Conservation (phyloP, 2,329 filamentous ascomycete genomes). For the Aschersonia sp. region DNA sequence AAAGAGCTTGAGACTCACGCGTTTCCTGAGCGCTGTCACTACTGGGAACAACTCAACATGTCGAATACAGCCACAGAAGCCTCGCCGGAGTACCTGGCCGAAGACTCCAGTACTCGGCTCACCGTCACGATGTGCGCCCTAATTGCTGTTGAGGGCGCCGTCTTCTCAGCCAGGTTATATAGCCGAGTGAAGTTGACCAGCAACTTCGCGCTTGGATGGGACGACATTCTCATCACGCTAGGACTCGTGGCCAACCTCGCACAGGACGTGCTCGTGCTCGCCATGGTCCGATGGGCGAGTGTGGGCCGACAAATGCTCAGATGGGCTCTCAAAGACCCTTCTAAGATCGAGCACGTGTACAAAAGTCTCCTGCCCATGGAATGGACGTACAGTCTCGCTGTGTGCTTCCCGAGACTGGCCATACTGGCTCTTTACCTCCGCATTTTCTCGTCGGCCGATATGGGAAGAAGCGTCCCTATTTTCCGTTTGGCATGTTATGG, state of each 20-base stretch:
- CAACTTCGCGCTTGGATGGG: neutral
- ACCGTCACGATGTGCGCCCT: neutral
- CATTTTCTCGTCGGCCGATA: neutral
- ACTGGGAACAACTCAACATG: no score
- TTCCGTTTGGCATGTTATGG: neutral
- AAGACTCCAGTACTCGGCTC: neutral
- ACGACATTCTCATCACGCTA: neutral
- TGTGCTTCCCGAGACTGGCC: neutral
- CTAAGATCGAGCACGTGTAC: neutral
- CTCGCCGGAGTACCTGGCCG: neutral
- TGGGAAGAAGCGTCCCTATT: no score
- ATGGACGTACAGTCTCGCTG: neutral
- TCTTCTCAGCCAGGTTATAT: neutral
- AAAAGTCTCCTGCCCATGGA: neutral
- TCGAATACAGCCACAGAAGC: neutral
- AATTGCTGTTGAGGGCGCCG: neutral
- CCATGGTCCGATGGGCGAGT: neutral
- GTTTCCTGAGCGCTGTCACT: no score
- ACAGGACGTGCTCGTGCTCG: neutral
- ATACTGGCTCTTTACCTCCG: neutral
- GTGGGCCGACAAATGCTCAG: neutral
- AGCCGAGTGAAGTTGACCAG: neutral
- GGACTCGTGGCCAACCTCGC: neutral
- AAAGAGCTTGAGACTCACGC: no score
- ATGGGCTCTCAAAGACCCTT: neutral